A percentile compares a stretch with the other conserved stretches of the same genome.
Conservation (phyloP, 257 asterid genomes). For the Leptodermis oblonga region DNA sequence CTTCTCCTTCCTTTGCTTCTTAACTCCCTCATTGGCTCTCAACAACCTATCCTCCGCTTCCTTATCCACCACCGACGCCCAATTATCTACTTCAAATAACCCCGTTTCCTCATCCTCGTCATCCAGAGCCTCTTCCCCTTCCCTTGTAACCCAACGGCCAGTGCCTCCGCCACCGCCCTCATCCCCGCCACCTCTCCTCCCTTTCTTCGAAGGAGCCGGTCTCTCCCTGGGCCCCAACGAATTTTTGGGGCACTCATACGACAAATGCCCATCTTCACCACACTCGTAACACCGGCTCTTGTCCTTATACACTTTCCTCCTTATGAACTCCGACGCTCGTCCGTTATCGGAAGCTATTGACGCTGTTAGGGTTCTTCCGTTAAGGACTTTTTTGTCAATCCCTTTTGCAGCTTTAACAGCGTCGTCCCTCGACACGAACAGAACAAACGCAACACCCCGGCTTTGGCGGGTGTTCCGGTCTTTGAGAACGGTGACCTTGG, state of each 20-base stretch:
- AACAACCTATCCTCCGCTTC: conserved; percentile 62
- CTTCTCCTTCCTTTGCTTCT: conserved; percentile 52
- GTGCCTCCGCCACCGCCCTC: conserved; percentile 21
- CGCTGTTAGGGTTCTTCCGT: conserved; percentile 77
- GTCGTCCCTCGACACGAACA: conserved; percentile 74
- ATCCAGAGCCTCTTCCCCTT: conserved; percentile 29
- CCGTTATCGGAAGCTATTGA: conserved; percentile 94
- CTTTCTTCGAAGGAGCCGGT: conserved; percentile 67
- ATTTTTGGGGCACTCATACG: conserved; percentile 87
- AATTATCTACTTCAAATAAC: conserved; percentile 58
- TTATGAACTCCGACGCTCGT: conserved; percentile 83
- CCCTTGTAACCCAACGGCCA: conserved; percentile 15
- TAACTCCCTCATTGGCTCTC: conserved; percentile 29
- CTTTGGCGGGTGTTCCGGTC: conserved; percentile 79
- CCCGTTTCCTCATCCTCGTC: conserved; percentile 47
- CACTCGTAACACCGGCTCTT: conserved; percentile 96
- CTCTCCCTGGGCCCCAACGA: conserved; percentile 76
- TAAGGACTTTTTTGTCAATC: conserved; percentile 65
- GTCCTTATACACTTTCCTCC: conserved; percentile 78
- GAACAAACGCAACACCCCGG: conserved; percentile 87
- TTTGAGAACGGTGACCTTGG: conserved; percentile 88
- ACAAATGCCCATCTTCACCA: conserved; percentile 88
- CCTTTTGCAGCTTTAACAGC: conserved; percentile 67
- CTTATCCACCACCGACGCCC: conserved; percentile 94
- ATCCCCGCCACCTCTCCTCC: conserved; percentile 43